phyloP scores from a whole-genome alignment of 768 basidiomycete species.

The Mycena crocata region DNA sequence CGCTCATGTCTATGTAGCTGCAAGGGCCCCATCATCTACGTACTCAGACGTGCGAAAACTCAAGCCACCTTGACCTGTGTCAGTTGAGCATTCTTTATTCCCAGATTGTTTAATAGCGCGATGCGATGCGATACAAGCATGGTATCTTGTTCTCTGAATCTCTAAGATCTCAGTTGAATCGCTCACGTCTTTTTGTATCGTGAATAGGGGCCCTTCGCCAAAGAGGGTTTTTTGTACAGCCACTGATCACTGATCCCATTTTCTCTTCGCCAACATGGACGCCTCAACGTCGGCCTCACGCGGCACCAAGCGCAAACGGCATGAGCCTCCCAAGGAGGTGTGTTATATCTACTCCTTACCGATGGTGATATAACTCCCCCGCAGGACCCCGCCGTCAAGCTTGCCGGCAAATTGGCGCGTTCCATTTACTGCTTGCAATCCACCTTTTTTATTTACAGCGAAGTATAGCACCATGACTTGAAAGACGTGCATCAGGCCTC shows the following conservation, averaged over 20 bases:
- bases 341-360: background rate
- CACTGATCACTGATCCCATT: background rate
- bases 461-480: constrained; percentile 75
- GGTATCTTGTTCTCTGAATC: too few relatives aligned
- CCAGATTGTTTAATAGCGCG: too few relatives aligned
- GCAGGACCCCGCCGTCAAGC: constrained; percentile 53
- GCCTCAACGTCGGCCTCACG: constrained; percentile 17
- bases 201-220: too few relatives aligned
- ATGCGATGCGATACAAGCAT: too few relatives aligned
- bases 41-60: too few relatives aligned
- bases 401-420: constrained; percentile 66
- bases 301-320: constrained; percentile 32
- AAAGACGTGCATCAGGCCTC: constrained; percentile 80
- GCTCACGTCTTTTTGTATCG: too few relatives aligned
- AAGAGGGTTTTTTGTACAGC: too few relatives aligned
- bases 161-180: too few relatives aligned
- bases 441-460: background rate
- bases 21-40: too few relatives aligned
- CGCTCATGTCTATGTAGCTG: too few relatives aligned
- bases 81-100: too few relatives aligned
- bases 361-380: background rate
- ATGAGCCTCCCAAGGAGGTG: constrained; percentile 24
- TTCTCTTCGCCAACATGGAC: constrained; percentile 16
- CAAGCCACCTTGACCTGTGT: too few relatives aligned
- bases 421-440: constrained; percentile 7